These are phyloP conservation scores for Iodosphaeria phyllophila DNA, from an alignment of 2,329 filamentous ascomycete genomes.

Conservation along the genomic window DNA sequence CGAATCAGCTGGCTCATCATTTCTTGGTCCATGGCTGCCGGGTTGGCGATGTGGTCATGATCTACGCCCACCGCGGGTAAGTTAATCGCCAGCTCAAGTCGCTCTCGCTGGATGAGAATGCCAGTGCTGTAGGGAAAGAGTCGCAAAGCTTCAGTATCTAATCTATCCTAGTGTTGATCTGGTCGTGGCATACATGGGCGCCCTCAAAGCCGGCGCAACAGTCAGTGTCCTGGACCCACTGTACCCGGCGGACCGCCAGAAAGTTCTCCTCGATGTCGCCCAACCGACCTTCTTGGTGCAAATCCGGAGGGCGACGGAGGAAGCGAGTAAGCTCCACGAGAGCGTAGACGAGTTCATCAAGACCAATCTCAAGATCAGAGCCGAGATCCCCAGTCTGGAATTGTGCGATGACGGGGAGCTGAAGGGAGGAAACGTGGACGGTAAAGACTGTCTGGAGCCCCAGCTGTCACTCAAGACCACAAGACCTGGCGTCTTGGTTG, in stretches of 20 bases:
- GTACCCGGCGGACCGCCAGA: slow-evolving; percentile 66
- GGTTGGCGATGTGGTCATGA: slow-evolving; percentile 81
- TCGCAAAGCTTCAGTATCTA: too few relatives aligned
- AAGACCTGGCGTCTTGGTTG: slow-evolving; percentile 64
- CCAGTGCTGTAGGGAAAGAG: too few relatives aligned
- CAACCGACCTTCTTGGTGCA: slow-evolving; percentile 53
- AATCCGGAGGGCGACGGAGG: slow-evolving; percentile 54
- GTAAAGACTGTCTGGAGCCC: slow-evolving; percentile 47
- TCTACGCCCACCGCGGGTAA: slow-evolving; percentile 70
- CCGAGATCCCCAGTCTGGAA: slow-evolving; percentile 54
- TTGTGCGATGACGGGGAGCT: slow-evolving; percentile 55
- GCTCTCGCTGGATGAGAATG: too few relatives aligned
- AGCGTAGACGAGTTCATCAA: slow-evolving; percentile 46
- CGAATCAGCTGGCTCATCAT: slow-evolving; percentile 65
- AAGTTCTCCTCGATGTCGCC: slow-evolving; percentile 68
- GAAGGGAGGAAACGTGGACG: slow-evolving; percentile 45
- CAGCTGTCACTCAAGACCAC: too few relatives aligned
- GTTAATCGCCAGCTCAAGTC: too few relatives aligned
- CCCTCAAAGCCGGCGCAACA: slow-evolving; percentile 41
- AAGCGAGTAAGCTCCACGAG: slow-evolving; percentile 37
- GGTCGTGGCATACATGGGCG: slow-evolving; percentile 59
- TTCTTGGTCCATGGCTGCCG: slow-evolving; percentile 54
- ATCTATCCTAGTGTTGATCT: slow-evolving; percentile 53
- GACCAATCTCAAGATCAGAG: slow-evolving; percentile 52
- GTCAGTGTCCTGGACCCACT: slow-evolving; percentile 57